Evolutionary conservation across 805 yeast genomes (phyloP).

Genomic region (Metschnikowia similis): DNA sequence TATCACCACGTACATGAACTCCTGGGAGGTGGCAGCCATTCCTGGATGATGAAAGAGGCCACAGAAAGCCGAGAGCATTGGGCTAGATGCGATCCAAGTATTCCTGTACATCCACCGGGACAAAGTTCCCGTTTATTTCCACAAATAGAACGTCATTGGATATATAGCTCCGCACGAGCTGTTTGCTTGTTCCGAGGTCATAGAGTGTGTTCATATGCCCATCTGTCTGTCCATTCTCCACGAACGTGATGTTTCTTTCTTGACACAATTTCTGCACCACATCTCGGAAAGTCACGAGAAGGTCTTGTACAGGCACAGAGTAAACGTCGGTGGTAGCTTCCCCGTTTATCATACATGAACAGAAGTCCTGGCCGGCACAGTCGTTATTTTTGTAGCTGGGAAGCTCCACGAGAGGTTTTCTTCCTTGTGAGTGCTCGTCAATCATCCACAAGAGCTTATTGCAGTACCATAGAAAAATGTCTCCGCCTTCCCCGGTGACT

Average conservation of each 20-base stretch:
- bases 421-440: neutral
- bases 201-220: conserved; percentile 40
- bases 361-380: neutral
- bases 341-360: neutral
- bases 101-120: conserved; percentile 31
- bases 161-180: conserved; percentile 44
- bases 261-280: conserved; percentile 62
- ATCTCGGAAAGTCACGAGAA: conserved; percentile 54
- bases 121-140: conserved; percentile 28
- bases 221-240: conserved; percentile 25
- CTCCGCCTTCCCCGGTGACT: neutral
- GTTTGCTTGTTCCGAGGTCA: conserved; percentile 29
- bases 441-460: conserved; percentile 2
- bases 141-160: conserved; percentile 66
- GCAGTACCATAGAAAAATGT: conserved; percentile 11
- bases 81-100: neutral
- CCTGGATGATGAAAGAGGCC: too few relatives aligned
- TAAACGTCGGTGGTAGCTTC: conserved; percentile 15
- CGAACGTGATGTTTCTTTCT: conserved; percentile 42
- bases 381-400: conserved; percentile 3
- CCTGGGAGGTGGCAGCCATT: too few relatives aligned
- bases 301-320: conserved; percentile 41
- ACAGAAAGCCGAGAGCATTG: too few relatives aligned
- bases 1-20: too few relatives aligned
- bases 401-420: neutral